These are phyloP conservation scores for Colletotrichum sp. DNA, from an alignment of 2,329 filamentous ascomycete genomes.

Conservation along the genomic window DNA sequence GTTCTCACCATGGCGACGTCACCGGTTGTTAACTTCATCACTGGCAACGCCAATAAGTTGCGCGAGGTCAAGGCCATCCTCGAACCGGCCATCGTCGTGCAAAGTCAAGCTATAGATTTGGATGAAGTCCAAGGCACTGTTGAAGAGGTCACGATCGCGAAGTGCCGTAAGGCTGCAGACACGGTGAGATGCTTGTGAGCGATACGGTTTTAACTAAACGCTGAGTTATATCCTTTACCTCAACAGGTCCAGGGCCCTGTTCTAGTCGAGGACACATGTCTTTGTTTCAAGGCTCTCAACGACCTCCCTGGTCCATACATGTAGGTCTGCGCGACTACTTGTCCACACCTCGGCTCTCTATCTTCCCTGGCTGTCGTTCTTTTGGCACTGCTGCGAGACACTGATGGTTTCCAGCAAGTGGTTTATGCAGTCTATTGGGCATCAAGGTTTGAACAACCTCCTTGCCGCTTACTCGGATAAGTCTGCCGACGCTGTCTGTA, in stretches of 20 bases:
- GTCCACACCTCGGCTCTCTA: background rate
- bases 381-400: background rate
- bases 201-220: background rate
- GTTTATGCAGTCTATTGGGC: conserved; percentile 86
- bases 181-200: conserved; percentile 55
- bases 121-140: conserved; percentile 91
- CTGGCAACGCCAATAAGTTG: conserved; percentile 94
- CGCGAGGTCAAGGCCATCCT: conserved; percentile 89
- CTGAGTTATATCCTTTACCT: background rate
- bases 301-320: conserved; percentile 97
- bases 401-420: conserved; percentile 74
- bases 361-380: background rate
- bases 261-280: conserved; percentile 92
- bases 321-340: conserved; percentile 56
- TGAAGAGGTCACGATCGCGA: conserved; percentile 89
- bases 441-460: conserved; percentile 86
- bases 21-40: conserved; percentile 83
- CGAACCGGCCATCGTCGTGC: conserved; percentile 73
- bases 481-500: conserved; percentile 91
- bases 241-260: conserved; percentile 81
- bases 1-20: conserved; percentile 43
- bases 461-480: conserved; percentile 90
- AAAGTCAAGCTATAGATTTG: conserved; percentile 78
- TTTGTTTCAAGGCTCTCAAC: conserved; percentile 89
- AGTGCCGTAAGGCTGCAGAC: conserved; percentile 83